These are phyloP conservation scores for Fraxinus sp. DNA, from an alignment of 305 asterid species.

Conservation along the genomic window DNA sequence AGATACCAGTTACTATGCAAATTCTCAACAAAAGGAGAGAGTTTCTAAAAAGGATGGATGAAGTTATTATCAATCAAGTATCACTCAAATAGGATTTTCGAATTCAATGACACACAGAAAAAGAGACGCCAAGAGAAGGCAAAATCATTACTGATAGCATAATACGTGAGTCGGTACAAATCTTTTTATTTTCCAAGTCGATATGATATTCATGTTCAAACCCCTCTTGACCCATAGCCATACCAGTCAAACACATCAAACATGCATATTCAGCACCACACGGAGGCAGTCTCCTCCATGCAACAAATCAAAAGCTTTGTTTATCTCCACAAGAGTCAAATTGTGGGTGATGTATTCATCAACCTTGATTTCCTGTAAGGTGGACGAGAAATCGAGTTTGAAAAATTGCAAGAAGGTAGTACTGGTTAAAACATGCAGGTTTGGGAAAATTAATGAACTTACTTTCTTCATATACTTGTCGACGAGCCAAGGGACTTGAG, in stretches of 20 bases:
- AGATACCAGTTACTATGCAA: background rate
- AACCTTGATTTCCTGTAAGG: slow-evolving; percentile 48
- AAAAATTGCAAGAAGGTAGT: background rate
- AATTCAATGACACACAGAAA: background rate
- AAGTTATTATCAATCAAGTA: background rate
- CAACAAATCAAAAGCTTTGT: slow-evolving; percentile 47
- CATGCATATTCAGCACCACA: slow-evolving; percentile 37
- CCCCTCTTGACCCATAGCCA: background rate
- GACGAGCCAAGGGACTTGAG: slow-evolving; percentile 57
- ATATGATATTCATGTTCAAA: background rate
- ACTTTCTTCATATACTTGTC: slow-evolving; percentile 60
- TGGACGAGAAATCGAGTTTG: background rate
- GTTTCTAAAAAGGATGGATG: background rate
- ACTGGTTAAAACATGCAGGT: background rate
- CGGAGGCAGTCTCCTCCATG: slow-evolving; percentile 52
- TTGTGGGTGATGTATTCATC: slow-evolving; percentile 53
- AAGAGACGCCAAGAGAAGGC: background rate
- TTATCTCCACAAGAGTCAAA: slow-evolving; percentile 42
- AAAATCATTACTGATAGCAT: background rate
- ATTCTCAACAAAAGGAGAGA: background rate
- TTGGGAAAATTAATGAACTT: background rate
- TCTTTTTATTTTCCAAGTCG: background rate
- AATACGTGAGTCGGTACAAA: background rate
- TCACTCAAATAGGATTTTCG: background rate
- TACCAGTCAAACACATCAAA: background rate